Evolutionary conservation across 1,139 yeast species (phyloP), one percentile per base, ranked within the genome.

Genomic region (Pichia sp.): DNA sequence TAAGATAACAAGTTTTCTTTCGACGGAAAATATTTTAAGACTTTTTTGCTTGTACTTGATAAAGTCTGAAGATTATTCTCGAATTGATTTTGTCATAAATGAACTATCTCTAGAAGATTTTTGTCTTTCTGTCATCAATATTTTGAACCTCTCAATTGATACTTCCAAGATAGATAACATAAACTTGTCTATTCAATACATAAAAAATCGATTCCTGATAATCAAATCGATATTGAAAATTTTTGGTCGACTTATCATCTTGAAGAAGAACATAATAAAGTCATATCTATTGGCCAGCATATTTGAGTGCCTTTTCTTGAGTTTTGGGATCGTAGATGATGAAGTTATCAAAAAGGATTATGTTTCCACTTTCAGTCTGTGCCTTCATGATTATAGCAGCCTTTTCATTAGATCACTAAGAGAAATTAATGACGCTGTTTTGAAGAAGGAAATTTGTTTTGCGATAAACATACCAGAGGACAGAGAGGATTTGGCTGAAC

Each of bases 1-100:
- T 4, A 49, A 48, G 22, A 42, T 64, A 12, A 44, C 58, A 1
- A 47, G 42, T 4, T 59, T 55, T 39, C 46, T 66, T 21, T 56
- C 64, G 7, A 50, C 62, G 13, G 67, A 65, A 21, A 64, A 66
- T 48, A 50, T 62, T 6, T 36, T 66, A 5, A 55, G 69, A 45
- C 18, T 64, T 5, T 50, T 54, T 13, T 65, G 68, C 50, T 30
- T 57, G 44, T 54, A 58, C 41, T 41, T 51, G 36, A 49, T 53
- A 34, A 42, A 50, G 9, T 30, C 46, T 18, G 44, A 36, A 3
- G 22, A 52, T 30, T 23, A 23, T 31, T 43, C 46, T 4, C 40
- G 46, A 25, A 23, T 55, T 25, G 51, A 48, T 6, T 44, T 53
- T n/a, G 42, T 58, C 13, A 6, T 53, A 1, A 43, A 45, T 19